Percentiles rank a stretch among this genome's conserved stretches.
Evolutionary conservation across 495 filamentous ascomycete genomes (phyloP).

Genomic region (Pyrenula aspistea): DNA sequence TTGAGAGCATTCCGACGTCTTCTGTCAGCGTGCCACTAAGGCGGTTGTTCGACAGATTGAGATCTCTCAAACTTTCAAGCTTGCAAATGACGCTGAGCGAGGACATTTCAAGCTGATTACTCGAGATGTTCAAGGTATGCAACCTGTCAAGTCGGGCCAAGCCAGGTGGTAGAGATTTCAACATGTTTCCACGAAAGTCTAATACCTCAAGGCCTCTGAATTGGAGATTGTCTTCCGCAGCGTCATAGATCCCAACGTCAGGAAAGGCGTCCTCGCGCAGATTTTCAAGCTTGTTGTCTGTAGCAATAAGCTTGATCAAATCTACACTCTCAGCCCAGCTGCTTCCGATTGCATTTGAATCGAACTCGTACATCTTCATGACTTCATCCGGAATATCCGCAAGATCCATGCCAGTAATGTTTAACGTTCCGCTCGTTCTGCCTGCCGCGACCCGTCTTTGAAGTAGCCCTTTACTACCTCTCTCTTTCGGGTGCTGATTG

Average conservation of each 20-base stretch:
- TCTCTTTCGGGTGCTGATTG: conserved; percentile 47
- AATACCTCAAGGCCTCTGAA: conserved; percentile 76
- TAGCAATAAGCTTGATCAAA: conserved; percentile 74
- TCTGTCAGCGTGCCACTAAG: conserved; percentile 52
- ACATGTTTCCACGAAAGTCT: conserved; percentile 75
- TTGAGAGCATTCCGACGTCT: conserved; percentile 42
- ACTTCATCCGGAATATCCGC: conserved; percentile 73
- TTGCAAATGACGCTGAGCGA: conserved; percentile 61
- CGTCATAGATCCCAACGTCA: conserved; percentile 46
- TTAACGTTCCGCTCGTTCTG: conserved; percentile 69
- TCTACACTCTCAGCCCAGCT: conserved; percentile 93
- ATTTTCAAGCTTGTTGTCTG: conserved; percentile 78
- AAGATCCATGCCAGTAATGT: conserved; percentile 78
- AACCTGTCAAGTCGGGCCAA: conserved; percentile 59
- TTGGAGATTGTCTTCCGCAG: conserved; percentile 50
- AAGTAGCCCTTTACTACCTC: conserved; percentile 48
- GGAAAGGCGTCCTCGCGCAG: conserved; percentile 68
- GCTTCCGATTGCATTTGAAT: conserved; percentile 40
- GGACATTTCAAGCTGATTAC: conserved; percentile 63
- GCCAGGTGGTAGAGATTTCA: conserved; percentile 61
- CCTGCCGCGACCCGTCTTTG: conserved; percentile 65
- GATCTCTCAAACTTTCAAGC: conserved; percentile 57
- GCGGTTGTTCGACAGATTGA: conserved; percentile 71
- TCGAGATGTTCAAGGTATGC: conserved; percentile 72
- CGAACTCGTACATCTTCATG: conserved; percentile 75